Evolutionary conservation across 2,329 filamentous ascomycete species (phyloP), one percentile per base, ranked within the genome.

Genomic region (Colletotrichum destructivum): DNA sequence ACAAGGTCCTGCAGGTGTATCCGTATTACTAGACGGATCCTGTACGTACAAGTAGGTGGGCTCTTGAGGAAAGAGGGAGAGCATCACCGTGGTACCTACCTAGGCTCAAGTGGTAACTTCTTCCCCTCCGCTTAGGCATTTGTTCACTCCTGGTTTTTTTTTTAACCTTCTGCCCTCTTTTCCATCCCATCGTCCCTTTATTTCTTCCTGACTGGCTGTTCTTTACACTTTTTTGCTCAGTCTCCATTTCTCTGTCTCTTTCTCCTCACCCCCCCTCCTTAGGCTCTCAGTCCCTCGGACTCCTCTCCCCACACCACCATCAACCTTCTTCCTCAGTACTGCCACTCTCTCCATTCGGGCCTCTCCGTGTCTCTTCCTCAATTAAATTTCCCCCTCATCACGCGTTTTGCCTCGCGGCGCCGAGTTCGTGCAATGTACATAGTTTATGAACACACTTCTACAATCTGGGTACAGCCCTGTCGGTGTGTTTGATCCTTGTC

Each of bases 401-500:
- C 61, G 64, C 57, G 26, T 47, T 60, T 57, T 54, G n/a, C 23
- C 49, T 59, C 23, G 31, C 55, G 21, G 66, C 52, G 23, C 46
- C 65, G 65, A 64, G 66, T 73, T 70, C 61, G 66, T 73, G 66
- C 67, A 61, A 70, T 73, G 62, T 73, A 71, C 71, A 54, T 71
- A 60, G 35, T 60, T 71, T 63, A 42, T 47, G 38, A 69, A 56
- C 71, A 65, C 63, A 66, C 72, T 68, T 66, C 61, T 62, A 56
- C 68, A 60, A 74, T 75, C 74, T 74, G 62, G 76, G 74, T 73
- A 74, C 69, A 73, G 71, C 74, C 73, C 74, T 75, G 74, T 72
- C 76, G 72, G 72, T 59, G 55, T 75, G 75, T 77, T 77, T 76
- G 76, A 79, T 73, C 76, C 76, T 77, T 77, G 74, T 74, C 71